These are phyloP conservation scores for Curvularia lunata DNA, from an alignment of 2,329 filamentous ascomycete genomes.

Conservation along the genomic window DNA sequence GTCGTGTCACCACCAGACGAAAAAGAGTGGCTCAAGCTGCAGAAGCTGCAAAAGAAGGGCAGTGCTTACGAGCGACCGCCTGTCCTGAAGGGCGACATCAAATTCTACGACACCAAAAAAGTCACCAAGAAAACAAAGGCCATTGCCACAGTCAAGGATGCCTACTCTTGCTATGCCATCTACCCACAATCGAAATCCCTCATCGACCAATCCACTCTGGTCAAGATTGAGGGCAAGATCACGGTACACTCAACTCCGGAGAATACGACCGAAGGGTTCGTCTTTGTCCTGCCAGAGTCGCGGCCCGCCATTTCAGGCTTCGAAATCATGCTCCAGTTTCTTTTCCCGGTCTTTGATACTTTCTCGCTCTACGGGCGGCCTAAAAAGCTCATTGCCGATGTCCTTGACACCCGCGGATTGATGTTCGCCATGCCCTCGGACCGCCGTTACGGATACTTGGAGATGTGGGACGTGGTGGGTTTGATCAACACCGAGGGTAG, in stretches of 20 bases:
- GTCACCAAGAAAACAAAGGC: conserved; percentile 90
- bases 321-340: conserved; percentile 90
- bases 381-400: conserved; percentile 82
- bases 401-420: conserved; percentile 82
- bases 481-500: conserved; percentile 82
- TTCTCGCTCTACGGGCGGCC: conserved; percentile 92
- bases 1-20: conserved; percentile 91
- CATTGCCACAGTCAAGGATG: conserved; percentile 89
- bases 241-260: conserved; percentile 82
- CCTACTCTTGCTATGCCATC: conserved; percentile 91
- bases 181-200: conserved; percentile 94
- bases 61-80: conserved; percentile 80
- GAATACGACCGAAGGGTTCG: conserved; percentile 85
- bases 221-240: conserved; percentile 92
- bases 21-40: conserved; percentile 83
- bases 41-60: conserved; percentile 82
- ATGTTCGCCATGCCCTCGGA: conserved; percentile 99
- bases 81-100: conserved; percentile 85
- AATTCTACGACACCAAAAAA: conserved; percentile 90
- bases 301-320: conserved; percentile 92
- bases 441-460: conserved; percentile 86
- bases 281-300: conserved; percentile 96
- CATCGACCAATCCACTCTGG: conserved; percentile 90
- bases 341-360: conserved; percentile 93
- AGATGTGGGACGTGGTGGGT: conserved; percentile 81